Conservation (phyloP, 1,284 basidiomycete species). For the Irpex rosettiformis region DNA sequence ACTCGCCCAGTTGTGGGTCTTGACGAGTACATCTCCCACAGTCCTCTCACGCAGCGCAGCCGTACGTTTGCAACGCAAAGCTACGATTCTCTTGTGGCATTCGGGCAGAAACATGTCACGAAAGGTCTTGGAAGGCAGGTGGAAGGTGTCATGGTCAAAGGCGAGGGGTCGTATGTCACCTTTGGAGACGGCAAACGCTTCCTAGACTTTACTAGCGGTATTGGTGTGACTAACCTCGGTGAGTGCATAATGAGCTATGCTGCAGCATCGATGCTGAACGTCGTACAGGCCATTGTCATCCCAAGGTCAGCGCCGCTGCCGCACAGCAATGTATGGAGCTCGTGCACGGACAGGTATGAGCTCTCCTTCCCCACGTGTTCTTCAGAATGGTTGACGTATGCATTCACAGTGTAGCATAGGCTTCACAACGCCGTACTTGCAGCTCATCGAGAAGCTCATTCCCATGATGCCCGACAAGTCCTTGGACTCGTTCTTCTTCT, state of each 20-base stretch:
- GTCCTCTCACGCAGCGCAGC: background rate
- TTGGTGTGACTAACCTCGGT: conserved; percentile 81
- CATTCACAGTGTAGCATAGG: conserved; percentile 68
- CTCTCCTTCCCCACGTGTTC: background rate
- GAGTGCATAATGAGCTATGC: conserved; percentile 17
- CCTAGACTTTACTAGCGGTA: conserved; percentile 86
- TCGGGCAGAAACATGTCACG: conserved; percentile 67
- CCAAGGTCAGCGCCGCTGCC: conserved; percentile 81
- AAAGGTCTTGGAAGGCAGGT: conserved; percentile 66
- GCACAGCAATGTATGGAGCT: conserved; percentile 81
- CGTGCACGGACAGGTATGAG: conserved; percentile 69
- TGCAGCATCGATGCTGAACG: background rate
- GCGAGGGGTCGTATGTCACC: conserved; percentile 72
- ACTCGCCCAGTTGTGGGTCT: background rate
- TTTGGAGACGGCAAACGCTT: conserved; percentile 69
- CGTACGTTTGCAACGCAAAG: conserved; percentile 13
- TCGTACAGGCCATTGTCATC: conserved; percentile 78
- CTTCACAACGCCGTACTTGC: conserved; percentile 73
- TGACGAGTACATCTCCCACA: background rate
- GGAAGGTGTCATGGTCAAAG: conserved; percentile 74
- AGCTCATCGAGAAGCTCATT: conserved; percentile 74
- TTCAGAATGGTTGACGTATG: too few relatives aligned
- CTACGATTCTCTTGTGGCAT: conserved; percentile 31
- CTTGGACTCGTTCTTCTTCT: conserved; percentile 93
- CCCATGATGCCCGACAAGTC: conserved; percentile 84